A percentile compares a stretch with the other conserved stretches of the same genome.
These are phyloP conservation scores for Canavalia ensiformis DNA, from an alignment of 306 rosid genomes.

Conservation along the genomic window DNA sequence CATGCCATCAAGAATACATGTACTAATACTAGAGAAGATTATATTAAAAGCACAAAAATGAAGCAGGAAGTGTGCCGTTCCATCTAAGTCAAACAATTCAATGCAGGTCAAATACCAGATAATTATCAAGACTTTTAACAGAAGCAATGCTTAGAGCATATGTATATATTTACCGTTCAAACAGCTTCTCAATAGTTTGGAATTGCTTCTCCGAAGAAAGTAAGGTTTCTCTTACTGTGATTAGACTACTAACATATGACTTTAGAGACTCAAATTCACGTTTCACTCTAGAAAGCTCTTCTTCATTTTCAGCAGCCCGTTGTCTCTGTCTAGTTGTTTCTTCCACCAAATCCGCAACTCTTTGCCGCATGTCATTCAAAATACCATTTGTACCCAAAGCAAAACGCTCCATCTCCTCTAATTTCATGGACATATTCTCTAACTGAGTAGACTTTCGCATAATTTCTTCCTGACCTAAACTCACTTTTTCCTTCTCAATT, in stretches of 20 bases:
- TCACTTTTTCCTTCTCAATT: constrained; percentile 76
- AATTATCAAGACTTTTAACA: constrained; percentile 6
- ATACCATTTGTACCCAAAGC: constrained; percentile 75
- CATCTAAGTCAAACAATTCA: constrained; percentile 36
- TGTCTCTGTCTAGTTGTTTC: constrained; percentile 92
- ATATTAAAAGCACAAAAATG: constrained; percentile 8
- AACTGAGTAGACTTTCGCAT: constrained; percentile 72
- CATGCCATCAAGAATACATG: constrained; percentile 15
- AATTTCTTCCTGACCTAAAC: constrained; percentile 74
- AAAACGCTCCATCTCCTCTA: constrained; percentile 91
- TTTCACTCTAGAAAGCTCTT: constrained; percentile 85
- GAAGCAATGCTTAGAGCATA: constrained; percentile 19
- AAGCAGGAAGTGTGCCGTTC: constrained; percentile 26
- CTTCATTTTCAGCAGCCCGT: constrained; percentile 82
- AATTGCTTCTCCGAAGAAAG: constrained; percentile 92
- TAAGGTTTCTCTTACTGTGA: constrained; percentile 88
- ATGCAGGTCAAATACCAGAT: constrained; percentile 20
- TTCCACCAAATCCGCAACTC: constrained; percentile 89
- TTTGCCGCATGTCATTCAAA: constrained; percentile 84
- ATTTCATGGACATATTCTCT: constrained; percentile 76
- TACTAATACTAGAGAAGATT: constrained; percentile 7
- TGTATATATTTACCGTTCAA: constrained; percentile 74
- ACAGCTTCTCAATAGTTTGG: constrained; percentile 84
- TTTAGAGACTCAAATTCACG: constrained; percentile 85
- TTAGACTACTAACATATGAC: constrained; percentile 90